These are phyloP conservation scores for Phytophthora megakarya DNA, from an alignment of 352 stramenopile species.

Conservation along the genomic window DNA sequence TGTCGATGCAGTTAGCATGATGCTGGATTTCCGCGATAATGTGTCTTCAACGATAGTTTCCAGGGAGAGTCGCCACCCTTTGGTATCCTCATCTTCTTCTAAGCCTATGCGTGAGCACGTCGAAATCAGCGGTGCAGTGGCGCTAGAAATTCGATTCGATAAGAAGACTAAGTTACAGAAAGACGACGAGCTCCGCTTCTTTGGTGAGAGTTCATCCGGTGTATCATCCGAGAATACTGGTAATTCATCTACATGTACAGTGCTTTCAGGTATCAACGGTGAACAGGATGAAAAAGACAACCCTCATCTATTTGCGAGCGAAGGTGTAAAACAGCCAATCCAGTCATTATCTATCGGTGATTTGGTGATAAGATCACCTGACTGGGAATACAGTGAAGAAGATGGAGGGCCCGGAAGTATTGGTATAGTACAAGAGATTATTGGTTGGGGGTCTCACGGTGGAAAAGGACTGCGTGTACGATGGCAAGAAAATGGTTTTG, in stretches of 20 bases:
- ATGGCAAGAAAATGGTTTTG: constrained; percentile 47
- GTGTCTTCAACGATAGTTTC: constrained; percentile 37
- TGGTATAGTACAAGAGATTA: constrained; percentile 60
- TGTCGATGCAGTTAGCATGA: constrained; percentile 54
- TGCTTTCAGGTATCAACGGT: constrained; percentile 44
- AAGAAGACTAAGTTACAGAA: constrained; percentile 50
- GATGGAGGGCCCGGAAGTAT: constrained; percentile 66
- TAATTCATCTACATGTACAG: not conserved
- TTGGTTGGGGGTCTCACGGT: constrained; percentile 49
- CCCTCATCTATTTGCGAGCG: constrained; percentile 48
- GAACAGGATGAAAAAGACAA: constrained; percentile 30
- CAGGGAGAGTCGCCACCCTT: constrained; percentile 63
- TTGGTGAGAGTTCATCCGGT: not conserved
- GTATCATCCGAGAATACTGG: not conserved
- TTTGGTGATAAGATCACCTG: constrained; percentile 56
- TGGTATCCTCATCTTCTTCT: not conserved
- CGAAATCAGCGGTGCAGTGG: constrained; percentile 51
- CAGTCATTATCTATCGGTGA: constrained; percentile 50
- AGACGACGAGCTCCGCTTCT: constrained; percentile 39
- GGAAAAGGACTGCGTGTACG: constrained; percentile 63
- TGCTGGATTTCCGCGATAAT: constrained; percentile 62
- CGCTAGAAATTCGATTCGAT: constrained; percentile 77
- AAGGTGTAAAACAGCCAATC: constrained; percentile 32
- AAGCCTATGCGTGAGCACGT: constrained; percentile 30
- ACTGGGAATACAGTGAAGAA: constrained; percentile 81